Conservation (phyloP, 768 basidiomycete species). For the Pulveroboletus sp. region DNA sequence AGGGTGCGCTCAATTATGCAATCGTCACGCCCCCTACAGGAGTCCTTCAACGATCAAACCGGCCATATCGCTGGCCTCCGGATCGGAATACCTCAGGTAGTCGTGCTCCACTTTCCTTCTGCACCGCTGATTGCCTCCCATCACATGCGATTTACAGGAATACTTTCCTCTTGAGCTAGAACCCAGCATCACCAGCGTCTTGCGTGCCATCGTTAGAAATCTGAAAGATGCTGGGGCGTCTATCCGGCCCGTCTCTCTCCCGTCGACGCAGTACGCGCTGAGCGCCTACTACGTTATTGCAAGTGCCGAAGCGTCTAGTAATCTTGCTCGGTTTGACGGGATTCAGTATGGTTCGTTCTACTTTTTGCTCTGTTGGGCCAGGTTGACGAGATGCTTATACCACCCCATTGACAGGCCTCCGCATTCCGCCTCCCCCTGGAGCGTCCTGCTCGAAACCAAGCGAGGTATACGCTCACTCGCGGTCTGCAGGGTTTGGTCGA, state of each 20-base stretch:
- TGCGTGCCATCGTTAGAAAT: constrained; percentile 42
- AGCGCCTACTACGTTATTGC: constrained; percentile 97
- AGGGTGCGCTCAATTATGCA: constrained; percentile 30
- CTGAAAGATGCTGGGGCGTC: constrained; percentile 55
- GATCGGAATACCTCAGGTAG: constrained; percentile 73
- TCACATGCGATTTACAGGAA: constrained; percentile 40
- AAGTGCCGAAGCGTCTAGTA: constrained; percentile 90
- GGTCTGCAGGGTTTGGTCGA: constrained; percentile 68
- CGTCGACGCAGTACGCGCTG: constrained; percentile 64
- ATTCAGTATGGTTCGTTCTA: constrained; percentile 67
- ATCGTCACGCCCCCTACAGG: neutral
- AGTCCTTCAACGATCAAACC: neutral
- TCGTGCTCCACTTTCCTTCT: neutral
- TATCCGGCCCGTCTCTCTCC: constrained; percentile 69
- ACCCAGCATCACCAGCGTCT: constrained; percentile 36
- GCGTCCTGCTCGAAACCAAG: constrained; percentile 46
- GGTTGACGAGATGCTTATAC: neutral
- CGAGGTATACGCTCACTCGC: constrained; percentile 57
- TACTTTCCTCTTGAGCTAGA: constrained; percentile 74
- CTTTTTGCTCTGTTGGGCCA: no score
- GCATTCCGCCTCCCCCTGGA: constrained; percentile 39
- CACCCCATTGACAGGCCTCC: constrained; percentile 41
- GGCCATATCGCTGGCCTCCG: constrained; percentile 46
- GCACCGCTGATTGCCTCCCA: neutral
- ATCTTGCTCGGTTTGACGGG: constrained; percentile 86